Evolutionary conservation across 75 land plant genomes (phyloP).

Genomic region (Pinus tabuliformis): DNA sequence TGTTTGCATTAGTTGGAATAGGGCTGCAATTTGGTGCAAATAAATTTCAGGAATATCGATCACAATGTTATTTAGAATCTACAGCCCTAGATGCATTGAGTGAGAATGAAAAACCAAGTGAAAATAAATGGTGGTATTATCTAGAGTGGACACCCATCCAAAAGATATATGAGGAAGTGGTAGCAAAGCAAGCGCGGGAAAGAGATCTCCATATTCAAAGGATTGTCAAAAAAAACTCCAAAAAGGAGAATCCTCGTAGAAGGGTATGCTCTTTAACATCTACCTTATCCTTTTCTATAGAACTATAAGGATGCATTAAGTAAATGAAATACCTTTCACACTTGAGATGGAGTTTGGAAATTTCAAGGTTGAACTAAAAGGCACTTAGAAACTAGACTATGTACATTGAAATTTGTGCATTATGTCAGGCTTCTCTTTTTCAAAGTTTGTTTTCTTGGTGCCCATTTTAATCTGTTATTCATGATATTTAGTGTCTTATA

Average conservation of each 20-base stretch:
- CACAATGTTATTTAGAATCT: constrained; percentile 19
- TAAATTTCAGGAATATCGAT: constrained; percentile 30
- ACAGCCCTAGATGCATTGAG: not conserved
- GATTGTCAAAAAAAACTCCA: constrained; percentile 22
- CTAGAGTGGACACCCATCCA: constrained; percentile 89
- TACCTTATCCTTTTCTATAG: too few relatives aligned
- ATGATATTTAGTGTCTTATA: too few relatives aligned
- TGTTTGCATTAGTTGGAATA: constrained; percentile 72
- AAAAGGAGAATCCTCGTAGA: constrained; percentile 39
- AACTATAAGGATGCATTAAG: too few relatives aligned
- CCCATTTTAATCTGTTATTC: too few relatives aligned
- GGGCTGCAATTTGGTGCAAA: constrained; percentile 47
- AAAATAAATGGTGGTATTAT: constrained; percentile 23
- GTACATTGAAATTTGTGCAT: too few relatives aligned
- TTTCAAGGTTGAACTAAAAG: too few relatives aligned
- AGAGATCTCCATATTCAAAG: constrained; percentile 36
- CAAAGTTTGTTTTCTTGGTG: too few relatives aligned
- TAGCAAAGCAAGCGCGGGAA: constrained; percentile 60
- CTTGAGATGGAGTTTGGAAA: too few relatives aligned
- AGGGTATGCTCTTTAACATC: not conserved
- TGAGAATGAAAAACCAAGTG: constrained; percentile 6
- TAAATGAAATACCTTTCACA: too few relatives aligned
- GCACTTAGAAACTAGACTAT: too few relatives aligned
- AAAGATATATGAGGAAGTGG: constrained; percentile 70
- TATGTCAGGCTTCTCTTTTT: too few relatives aligned